Conservation (phyloP, 768 basidiomycete genomes). For the Chlorophyllum brunneum region DNA sequence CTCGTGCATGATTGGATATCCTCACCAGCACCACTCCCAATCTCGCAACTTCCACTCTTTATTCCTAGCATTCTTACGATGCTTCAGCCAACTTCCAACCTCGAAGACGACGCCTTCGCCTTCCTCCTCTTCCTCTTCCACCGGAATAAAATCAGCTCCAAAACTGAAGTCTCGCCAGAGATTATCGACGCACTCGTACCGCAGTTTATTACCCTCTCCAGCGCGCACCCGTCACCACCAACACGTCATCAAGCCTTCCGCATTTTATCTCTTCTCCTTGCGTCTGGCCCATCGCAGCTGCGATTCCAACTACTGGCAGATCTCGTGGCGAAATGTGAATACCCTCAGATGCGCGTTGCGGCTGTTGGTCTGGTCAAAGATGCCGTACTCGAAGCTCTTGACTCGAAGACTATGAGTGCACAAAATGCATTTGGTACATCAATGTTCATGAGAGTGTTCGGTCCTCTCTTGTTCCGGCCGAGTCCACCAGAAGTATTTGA, state of each 20-base stretch:
- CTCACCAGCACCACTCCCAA: conserved; percentile 4
- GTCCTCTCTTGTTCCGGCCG: conserved; percentile 54
- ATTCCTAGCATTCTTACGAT: conserved; percentile 43
- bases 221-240: conserved; percentile 55
- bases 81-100: conserved; percentile 43
- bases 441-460: conserved; percentile 53
- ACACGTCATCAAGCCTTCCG: conserved; percentile 61
- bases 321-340: conserved; percentile 43
- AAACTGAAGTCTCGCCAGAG: conserved; percentile 34
- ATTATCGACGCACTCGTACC: conserved; percentile 44
- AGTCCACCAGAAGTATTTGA: conserved; percentile 55
- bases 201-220: conserved; percentile 52
- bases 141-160: conserved; percentile 16
- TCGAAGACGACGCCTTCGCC: conserved; percentile 59
- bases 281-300: conserved; percentile 40
- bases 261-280: conserved; percentile 50
- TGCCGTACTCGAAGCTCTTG: conserved; percentile 49
- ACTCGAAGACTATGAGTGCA: conserved; percentile 17
- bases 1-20: conserved; percentile 29
- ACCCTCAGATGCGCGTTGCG: conserved; percentile 67
- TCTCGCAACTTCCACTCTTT: conserved; percentile 26
- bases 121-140: conserved; percentile 42
- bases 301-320: conserved; percentile 55
- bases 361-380: conserved; percentile 70
- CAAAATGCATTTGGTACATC: conserved; percentile 47